These are phyloP conservation scores for Yamadazyma nakazawae DNA, from an alignment of 805 yeast species.

Conservation along the genomic window DNA sequence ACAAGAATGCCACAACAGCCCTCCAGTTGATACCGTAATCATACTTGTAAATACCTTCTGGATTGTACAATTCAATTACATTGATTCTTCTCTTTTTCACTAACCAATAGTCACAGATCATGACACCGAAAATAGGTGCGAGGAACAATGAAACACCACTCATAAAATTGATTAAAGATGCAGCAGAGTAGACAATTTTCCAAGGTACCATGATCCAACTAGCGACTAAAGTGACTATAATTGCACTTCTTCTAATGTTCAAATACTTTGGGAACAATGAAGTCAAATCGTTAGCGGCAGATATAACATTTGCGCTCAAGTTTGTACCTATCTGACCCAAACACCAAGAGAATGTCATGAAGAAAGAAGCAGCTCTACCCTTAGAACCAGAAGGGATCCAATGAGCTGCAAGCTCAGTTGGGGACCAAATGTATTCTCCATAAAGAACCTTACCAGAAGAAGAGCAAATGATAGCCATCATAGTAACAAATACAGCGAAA, in stretches of 20 bases:
- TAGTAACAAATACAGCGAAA: slow-evolving; percentile 11
- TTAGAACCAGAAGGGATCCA: slow-evolving; percentile 22
- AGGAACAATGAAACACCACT: slow-evolving; percentile 16
- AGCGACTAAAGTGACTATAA: slow-evolving; percentile 9
- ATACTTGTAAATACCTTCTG: slow-evolving; percentile 28
- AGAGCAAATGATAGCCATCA: slow-evolving; percentile 28
- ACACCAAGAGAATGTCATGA: slow-evolving; percentile 15
- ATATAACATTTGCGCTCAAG: slow-evolving; percentile 13
- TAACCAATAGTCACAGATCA: slow-evolving; percentile 14
- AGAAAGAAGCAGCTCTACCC: slow-evolving; percentile 17
- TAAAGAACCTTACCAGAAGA: slow-evolving; percentile 35
- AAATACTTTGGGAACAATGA: slow-evolving; percentile 12
- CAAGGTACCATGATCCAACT: slow-evolving; percentile 16
- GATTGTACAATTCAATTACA: slow-evolving; percentile 30
- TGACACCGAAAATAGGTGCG: slow-evolving; percentile 12
- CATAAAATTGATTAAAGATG: slow-evolving; percentile 15
- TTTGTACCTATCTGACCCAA: slow-evolving; percentile 15
- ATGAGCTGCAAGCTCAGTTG: slow-evolving; percentile 34
- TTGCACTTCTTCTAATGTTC: slow-evolving; percentile 13
- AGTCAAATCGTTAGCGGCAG: slow-evolving; percentile 15
- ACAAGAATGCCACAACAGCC: slow-evolving; percentile 15
- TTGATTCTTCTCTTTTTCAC: slow-evolving; percentile 14
- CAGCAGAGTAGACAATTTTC: slow-evolving; percentile 14
- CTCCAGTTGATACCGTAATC: slow-evolving; percentile 16
- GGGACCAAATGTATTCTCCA: slow-evolving; percentile 45